Conservation (phyloP, 345 rosid genomes). For the Salix udensis region DNA sequence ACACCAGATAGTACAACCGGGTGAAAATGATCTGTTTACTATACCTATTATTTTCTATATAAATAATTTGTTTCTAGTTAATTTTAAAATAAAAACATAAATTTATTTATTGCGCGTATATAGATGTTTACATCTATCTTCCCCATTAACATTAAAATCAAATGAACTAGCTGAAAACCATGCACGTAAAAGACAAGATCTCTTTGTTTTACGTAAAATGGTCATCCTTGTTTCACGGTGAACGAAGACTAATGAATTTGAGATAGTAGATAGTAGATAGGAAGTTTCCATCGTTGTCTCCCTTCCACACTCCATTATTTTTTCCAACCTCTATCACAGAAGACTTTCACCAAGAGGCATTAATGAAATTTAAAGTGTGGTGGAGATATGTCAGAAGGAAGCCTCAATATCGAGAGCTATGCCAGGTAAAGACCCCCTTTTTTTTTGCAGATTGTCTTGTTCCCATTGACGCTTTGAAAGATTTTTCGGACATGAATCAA, state of each 20-base stretch:
- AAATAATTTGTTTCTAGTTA: not conserved
- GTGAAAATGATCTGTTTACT: not conserved
- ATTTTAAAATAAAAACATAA: too few species aligned
- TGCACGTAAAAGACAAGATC: not conserved
- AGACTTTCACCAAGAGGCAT: not conserved
- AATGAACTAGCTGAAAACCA: not conserved
- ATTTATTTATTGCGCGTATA: too few species aligned
- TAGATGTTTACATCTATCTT: too few species aligned
- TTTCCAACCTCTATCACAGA: not conserved
- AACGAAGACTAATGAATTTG: not conserved
- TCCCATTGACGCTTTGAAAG: not conserved
- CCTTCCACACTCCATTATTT: not conserved
- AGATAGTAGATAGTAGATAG: not conserved
- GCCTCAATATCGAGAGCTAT: not conserved
- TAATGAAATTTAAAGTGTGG: not conserved
- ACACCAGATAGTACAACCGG: not conserved
- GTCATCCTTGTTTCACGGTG: not conserved
- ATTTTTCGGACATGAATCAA: not conserved
- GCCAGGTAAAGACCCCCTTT: not conserved
- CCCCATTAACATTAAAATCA: too few species aligned
- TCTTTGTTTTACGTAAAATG: not conserved
- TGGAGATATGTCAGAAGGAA: not conserved
- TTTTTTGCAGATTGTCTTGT: not conserved
- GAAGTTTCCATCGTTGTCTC: not conserved
- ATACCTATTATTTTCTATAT: not conserved